Conservation (phyloP, 352 stramenopile genomes). For the Bremia lactucae region DNA sequence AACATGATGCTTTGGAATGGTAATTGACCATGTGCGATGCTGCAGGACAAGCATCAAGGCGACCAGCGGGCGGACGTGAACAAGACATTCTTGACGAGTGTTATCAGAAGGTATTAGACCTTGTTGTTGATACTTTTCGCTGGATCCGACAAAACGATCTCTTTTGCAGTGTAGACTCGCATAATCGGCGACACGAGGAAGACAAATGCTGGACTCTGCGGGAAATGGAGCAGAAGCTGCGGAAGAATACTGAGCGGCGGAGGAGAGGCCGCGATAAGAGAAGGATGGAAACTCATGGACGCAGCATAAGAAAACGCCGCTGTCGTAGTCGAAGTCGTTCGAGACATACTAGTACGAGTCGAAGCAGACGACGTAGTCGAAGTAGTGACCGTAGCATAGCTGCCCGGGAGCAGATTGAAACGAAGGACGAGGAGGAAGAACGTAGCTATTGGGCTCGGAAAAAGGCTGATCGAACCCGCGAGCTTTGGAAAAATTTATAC, state of each 20-base stretch:
- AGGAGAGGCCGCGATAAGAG: slow-evolving; percentile 14
- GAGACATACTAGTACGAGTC: not conserved
- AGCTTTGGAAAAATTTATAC: slow-evolving; percentile 42
- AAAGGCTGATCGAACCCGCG: slow-evolving; percentile 42
- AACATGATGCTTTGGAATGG: not conserved
- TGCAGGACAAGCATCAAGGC: slow-evolving; percentile 12
- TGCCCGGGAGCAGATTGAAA: not conserved
- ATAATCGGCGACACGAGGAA: slow-evolving; percentile 57
- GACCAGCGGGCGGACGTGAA: slow-evolving; percentile 46
- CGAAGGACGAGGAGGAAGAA: slow-evolving; percentile 15
- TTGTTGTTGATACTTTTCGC: not conserved
- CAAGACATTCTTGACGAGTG: slow-evolving; percentile 53
- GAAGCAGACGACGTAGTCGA: slow-evolving; percentile 5
- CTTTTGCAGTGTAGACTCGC: slow-evolving; percentile 32
- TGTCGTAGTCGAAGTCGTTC: slow-evolving; percentile 8
- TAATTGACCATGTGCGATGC: not conserved
- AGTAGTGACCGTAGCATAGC: slow-evolving; percentile 7
- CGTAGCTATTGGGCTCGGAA: slow-evolving; percentile 45
- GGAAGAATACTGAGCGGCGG: slow-evolving; percentile 6
- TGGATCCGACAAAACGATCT: not conserved
- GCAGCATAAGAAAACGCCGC: slow-evolving; percentile 9
- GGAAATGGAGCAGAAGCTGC: slow-evolving; percentile 28
- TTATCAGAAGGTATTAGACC: slow-evolving; percentile 33
- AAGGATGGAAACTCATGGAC: not conserved
- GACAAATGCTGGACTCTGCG: slow-evolving; percentile 49